Conservation (phyloP, 129 eudicot species). For the Dittrichia graveolens region DNA sequence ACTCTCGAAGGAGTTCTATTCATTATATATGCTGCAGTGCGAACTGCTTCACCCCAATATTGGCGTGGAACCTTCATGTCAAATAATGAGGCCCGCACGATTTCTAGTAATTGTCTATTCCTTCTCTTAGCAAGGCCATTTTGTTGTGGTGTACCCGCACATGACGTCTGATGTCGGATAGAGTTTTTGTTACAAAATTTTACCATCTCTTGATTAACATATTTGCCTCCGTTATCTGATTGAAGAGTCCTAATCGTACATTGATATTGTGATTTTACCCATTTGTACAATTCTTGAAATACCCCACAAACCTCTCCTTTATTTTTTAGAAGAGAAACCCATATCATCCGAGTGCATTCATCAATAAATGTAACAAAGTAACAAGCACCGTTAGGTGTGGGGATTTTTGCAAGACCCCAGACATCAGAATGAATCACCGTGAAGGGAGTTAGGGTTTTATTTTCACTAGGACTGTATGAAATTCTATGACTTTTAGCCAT, state of each 20-base stretch:
- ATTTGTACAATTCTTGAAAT: conserved; percentile 3
- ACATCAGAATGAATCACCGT: conserved; percentile 8
- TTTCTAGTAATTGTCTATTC: no score
- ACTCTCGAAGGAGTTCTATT: no score
- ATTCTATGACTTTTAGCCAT: conserved; percentile 28
- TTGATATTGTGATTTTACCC: conserved; percentile 15
- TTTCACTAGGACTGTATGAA: conserved; percentile 18
- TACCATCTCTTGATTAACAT: not conserved
- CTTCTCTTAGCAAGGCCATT: no score
- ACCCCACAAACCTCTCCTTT: conserved; percentile 21
- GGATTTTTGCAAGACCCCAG: conserved; percentile 21
- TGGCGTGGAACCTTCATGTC: no score
- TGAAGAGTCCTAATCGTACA: conserved; percentile 7
- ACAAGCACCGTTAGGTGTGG: not conserved
- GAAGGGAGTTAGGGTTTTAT: conserved; percentile 20
- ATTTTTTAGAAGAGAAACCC: conserved; percentile 1
- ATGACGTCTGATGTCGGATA: conserved; percentile 8
- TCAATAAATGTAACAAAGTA: conserved; percentile 27
- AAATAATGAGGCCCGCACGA: no score
- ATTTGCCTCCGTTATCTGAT: conserved; percentile 21
- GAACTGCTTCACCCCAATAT: no score
- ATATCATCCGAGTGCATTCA: conserved; percentile 26
- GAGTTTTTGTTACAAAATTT: not conserved
- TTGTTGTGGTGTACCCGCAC: no score
- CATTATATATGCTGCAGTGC: no score